Evolutionary conservation across 805 yeast genomes (phyloP), one percentile per base, ranked within the genome.

Genomic region (Hanseniaspora meyeri): DNA sequence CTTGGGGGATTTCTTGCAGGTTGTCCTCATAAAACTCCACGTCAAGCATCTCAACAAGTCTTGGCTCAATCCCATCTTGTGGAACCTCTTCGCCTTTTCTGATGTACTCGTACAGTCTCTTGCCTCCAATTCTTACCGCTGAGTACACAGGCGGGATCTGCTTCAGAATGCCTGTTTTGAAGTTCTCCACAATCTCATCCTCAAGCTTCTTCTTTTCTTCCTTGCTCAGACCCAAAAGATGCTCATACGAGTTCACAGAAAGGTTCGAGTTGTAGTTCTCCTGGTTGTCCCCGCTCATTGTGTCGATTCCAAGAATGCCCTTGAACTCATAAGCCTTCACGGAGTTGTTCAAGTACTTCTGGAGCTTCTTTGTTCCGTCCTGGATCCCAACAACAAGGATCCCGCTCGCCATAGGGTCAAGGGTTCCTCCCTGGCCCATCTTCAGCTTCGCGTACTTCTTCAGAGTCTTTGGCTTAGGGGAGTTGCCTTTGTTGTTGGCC

Each of bases 391-490:
- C 75, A 1, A 95, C 91, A 43, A 87, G 68, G 0, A 91, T 90
- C 11, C 99, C 99, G n/a, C 89, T 82, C 0, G 99, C 99, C 45
- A 87, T 70, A 0, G 97, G 97, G 65, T 93, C 99, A 40, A 93
- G 73, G 0, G 99, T 93, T 10, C 99, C 99, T 19, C 98, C 99
- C 68, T 93, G 99, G 1, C 99, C 99, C 74, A 91, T 84, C 65
- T 93, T 93, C 37, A 90, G 81, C 62, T 82, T 82, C 6, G 70
- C 62, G 4, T 78, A 72, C 36, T 74, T 74, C 27, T 76, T 71
- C 32, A 77, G 72, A 4, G 46, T 42, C 58, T 78, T 77, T 55
- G 78, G 76, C 58, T 77, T 75, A 46, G 79, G 75, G 39, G 80
- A 74, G 55, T 71, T 74, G 53, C 74, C 68, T 57, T 78, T 73